A percentile compares a stretch with the other conserved stretches of the same genome.
Evolutionary conservation across 768 basidiomycete genomes (phyloP).

Genomic region (Hortiboletus flavorubellus): DNA sequence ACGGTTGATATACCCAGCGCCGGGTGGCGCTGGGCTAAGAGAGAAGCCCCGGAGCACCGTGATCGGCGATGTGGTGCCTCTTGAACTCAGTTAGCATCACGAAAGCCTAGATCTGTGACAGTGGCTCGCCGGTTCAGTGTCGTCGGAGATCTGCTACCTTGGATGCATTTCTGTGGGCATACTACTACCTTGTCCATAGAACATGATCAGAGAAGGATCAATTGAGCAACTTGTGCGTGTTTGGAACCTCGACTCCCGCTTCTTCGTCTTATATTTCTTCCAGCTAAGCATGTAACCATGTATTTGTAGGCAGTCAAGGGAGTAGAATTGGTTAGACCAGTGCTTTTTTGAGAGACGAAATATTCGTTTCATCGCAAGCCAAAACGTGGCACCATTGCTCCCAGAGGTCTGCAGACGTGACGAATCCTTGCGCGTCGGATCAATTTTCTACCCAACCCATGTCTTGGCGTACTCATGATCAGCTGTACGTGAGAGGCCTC

Average conservation of each 20-base stretch:
- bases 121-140: too few relatives aligned
- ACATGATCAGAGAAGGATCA: neutral
- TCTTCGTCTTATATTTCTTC: conserved; percentile 11
- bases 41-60: too few relatives aligned
- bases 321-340: neutral
- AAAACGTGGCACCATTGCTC: neutral
- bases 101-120: too few relatives aligned
- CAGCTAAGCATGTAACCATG: conserved; percentile 3
- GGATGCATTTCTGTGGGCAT: neutral
- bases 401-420: neutral
- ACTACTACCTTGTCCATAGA: neutral
- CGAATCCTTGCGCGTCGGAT: neutral
- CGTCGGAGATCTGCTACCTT: too few relatives aligned
- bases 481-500: neutral
- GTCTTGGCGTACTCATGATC: neutral
- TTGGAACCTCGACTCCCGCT: neutral
- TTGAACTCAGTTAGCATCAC: too few relatives aligned
- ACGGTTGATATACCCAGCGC: too few relatives aligned
- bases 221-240: neutral
- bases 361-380: conserved; percentile 15
- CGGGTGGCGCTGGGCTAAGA: too few relatives aligned
- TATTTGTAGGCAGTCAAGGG: neutral
- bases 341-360: conserved; percentile 13
- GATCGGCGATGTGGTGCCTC: too few relatives aligned
- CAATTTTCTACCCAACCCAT: neutral